Evolutionary conservation across 768 basidiomycete genomes (phyloP).

Genomic region (Suillus fuscotomentosus): DNA sequence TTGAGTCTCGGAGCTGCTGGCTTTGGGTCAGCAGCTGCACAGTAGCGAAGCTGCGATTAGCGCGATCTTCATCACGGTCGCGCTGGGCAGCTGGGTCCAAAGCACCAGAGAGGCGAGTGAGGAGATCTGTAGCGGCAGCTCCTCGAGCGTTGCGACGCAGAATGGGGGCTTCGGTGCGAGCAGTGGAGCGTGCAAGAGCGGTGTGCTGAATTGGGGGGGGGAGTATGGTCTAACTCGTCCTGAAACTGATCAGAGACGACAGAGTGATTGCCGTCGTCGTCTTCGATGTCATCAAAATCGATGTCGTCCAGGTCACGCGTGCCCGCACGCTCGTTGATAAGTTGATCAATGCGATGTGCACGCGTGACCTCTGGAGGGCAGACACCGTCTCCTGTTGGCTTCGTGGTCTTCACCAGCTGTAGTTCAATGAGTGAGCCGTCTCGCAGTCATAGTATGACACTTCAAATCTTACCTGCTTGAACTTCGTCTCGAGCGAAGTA

Average conservation of each 20-base stretch:
- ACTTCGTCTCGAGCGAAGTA: conserved; percentile 20
- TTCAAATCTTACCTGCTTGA: conserved; percentile 17
- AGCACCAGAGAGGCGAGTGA: conserved; percentile 17
- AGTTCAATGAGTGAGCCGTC: neutral
- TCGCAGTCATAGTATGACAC: neutral
- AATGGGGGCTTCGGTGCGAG: conserved; percentile 7
- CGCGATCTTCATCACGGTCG: conserved; percentile 22
- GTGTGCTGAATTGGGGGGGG: neutral
- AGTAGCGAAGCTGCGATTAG: conserved; percentile 20
- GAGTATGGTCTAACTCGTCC: neutral
- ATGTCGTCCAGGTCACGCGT: conserved; percentile 18
- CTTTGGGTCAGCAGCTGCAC: conserved; percentile 22
- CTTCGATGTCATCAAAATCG: neutral
- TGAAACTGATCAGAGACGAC: neutral
- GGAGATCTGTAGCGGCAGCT: conserved; percentile 19
- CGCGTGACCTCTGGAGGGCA: conserved; percentile 19
- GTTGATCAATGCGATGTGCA: conserved; percentile 25
- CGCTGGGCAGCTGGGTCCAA: conserved; percentile 27
- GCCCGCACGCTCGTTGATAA: conserved; percentile 22
- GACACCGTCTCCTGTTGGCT: conserved; percentile 24
- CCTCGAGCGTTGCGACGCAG: conserved; percentile 3
- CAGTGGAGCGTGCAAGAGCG: conserved; percentile 4
- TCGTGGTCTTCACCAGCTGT: conserved; percentile 20
- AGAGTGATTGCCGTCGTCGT: neutral
- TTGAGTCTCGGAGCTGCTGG: conserved; percentile 26